A percentile compares a stretch with the other conserved stretches of the same genome.
phyloP scores from a whole-genome alignment of 2,329 filamentous ascomycete genomes.

The Sarocladium strictum region DNA sequence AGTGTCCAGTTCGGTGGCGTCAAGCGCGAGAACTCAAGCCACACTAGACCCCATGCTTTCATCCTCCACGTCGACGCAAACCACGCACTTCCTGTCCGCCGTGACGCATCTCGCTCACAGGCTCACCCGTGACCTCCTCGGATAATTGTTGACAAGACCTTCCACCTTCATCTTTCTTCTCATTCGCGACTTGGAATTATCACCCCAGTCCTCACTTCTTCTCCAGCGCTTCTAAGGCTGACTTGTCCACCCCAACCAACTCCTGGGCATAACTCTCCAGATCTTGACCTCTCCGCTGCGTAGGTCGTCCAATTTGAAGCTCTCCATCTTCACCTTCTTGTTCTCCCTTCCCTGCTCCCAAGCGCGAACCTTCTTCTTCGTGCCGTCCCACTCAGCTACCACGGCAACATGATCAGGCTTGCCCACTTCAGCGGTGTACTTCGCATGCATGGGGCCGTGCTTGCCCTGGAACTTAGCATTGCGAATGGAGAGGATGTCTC shows the following conservation, averaged over 20 bases:
- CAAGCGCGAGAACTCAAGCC: not conserved
- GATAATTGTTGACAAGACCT: not conserved
- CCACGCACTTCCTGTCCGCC: not conserved
- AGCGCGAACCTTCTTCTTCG: conserved; percentile 92
- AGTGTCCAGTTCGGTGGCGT: not conserved
- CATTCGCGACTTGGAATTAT: not conserved
- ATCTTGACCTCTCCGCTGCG: conserved; percentile 93
- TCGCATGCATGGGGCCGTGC: conserved; percentile 89
- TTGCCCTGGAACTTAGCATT: conserved; percentile 95
- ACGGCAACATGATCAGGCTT: conserved; percentile 85
- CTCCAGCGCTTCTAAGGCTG: conserved; percentile 41
- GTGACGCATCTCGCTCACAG: not conserved
- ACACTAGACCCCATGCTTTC: conserved; percentile 1
- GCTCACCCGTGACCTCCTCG: not conserved
- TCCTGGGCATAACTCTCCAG: conserved; percentile 88
- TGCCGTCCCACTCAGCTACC: conserved; percentile 95
- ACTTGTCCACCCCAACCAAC: conserved; percentile 85
- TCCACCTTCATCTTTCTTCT: not conserved
- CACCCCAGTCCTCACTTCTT: conserved; percentile 12
- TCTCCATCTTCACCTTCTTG: conserved; percentile 90
- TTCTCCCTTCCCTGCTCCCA: conserved; percentile 95
- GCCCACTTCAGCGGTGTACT: conserved; percentile 83
- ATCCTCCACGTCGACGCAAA: not conserved
- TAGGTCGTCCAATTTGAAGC: conserved; percentile 88
- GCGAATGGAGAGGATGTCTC: conserved; percentile 87